These are phyloP conservation scores for Moesziomyces sp. DNA, from an alignment of 1,284 basidiomycete species.

Conservation along the genomic window DNA sequence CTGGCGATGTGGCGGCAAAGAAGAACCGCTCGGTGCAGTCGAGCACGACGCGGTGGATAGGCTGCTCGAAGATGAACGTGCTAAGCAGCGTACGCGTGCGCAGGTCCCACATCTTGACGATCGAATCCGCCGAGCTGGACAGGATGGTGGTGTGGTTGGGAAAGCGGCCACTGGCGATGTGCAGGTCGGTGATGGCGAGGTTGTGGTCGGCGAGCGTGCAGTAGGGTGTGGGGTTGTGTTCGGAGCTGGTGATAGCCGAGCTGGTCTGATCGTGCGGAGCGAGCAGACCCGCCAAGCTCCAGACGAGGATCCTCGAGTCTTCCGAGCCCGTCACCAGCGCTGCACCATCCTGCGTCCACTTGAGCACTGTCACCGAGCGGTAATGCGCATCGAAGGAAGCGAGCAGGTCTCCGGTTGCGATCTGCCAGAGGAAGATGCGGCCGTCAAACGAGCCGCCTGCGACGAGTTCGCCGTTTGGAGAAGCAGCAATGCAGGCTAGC, in stretches of 20 bases:
- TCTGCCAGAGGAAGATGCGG: slow-evolving; percentile 94
- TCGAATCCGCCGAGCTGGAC: slow-evolving; percentile 86
- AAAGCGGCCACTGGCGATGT: slow-evolving; percentile 81
- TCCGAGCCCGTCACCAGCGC: slow-evolving; percentile 86
- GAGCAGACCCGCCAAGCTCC: slow-evolving; percentile 84
- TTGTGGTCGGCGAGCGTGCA: slow-evolving; percentile 90
- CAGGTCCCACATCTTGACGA: slow-evolving; percentile 93
- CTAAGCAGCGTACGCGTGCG: slow-evolving; percentile 80
- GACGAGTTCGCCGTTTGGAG: slow-evolving; percentile 79
- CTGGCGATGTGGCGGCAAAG: slow-evolving; percentile 75
- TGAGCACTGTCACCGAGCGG: slow-evolving; percentile 82
- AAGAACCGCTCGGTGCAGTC: slow-evolving; percentile 87
- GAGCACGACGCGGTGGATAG: slow-evolving; percentile 78
- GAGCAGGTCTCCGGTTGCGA: slow-evolving; percentile 87
- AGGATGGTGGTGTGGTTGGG: slow-evolving; percentile 78
- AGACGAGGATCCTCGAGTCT: slow-evolving; percentile 87
- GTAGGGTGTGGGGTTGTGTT: slow-evolving; percentile 75
- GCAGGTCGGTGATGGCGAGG: slow-evolving; percentile 83
- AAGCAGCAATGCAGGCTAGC: slow-evolving; percentile 80
- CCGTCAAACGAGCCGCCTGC: slow-evolving; percentile 89
- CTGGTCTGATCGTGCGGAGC: slow-evolving; percentile 56
- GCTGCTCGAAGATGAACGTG: slow-evolving; percentile 81
- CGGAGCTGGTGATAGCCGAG: slow-evolving; percentile 44
- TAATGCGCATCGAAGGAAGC: slow-evolving; percentile 95
- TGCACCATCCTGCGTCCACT: slow-evolving; percentile 83